These are phyloP conservation scores for Cladophialophora chaetospira DNA, from an alignment of 2,329 filamentous ascomycete genomes.

Conservation along the genomic window DNA sequence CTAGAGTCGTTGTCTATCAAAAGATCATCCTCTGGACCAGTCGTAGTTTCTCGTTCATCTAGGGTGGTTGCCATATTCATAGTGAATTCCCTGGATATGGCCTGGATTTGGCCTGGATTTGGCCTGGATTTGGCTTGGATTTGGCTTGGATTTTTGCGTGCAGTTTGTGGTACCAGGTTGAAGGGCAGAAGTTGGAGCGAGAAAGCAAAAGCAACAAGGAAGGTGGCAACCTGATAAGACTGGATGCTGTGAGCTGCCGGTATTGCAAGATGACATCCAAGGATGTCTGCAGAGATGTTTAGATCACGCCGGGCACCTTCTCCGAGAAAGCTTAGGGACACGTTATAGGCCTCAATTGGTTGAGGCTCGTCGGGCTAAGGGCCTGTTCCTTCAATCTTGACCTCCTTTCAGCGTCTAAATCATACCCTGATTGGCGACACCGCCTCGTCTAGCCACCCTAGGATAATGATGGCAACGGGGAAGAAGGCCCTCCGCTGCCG, in stretches of 20 bases:
- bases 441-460: neutral
- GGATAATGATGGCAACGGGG: neutral
- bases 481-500: neutral
- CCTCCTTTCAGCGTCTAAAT: too few relatives aligned
- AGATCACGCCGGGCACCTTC: too few relatives aligned
- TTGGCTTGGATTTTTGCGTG: too few relatives aligned
- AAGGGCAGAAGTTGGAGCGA: too few relatives aligned
- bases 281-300: neutral
- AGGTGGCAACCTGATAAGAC: neutral
- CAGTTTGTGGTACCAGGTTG: too few relatives aligned
- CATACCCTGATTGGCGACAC: neutral
- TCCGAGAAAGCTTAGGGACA: too few relatives aligned
- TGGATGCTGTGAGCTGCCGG: neutral
- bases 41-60: neutral
- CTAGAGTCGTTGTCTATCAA: neutral
- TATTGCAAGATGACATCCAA: neutral
- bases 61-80: neutral
- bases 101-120: too few relatives aligned
- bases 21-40: neutral
- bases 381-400: neutral
- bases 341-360: too few relatives aligned
- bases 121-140: too few relatives aligned
- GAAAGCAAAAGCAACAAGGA: neutral
- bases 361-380: too few relatives aligned
- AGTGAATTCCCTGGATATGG: too few relatives aligned